Evolutionary conservation across 2,329 filamentous ascomycete genomes (phyloP).

Genomic region (Neonectria sp.): DNA sequence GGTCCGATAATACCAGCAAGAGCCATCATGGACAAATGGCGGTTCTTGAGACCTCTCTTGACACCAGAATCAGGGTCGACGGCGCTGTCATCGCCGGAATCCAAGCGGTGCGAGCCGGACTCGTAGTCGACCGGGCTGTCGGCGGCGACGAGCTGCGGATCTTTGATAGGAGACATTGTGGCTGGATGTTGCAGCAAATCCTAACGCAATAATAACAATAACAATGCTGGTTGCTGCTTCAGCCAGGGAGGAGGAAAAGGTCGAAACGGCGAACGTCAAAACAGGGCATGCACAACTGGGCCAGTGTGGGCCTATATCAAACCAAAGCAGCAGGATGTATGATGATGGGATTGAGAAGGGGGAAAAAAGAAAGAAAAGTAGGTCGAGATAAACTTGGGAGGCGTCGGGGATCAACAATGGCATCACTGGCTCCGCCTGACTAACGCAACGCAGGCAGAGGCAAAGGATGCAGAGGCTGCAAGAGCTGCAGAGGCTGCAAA

Average conservation of each 20-base stretch:
- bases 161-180: slow-evolving; percentile 38
- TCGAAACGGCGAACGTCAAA: slow-evolving; percentile 8
- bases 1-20: slow-evolving; percentile 77
- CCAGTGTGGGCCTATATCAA: slow-evolving; percentile 17
- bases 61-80: slow-evolving; percentile 76
- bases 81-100: slow-evolving; percentile 52
- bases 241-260: slow-evolving; percentile 9
- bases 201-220: background rate
- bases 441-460: slow-evolving; percentile 41
- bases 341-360: background rate
- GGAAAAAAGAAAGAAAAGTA: slow-evolving; percentile 30
- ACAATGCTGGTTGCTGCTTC: slow-evolving; percentile 21
- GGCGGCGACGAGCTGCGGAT: slow-evolving; percentile 36
- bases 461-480: background rate
- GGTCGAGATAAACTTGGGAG: slow-evolving; percentile 38
- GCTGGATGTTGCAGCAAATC: slow-evolving; percentile 20
- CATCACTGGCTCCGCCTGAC: slow-evolving; percentile 45
- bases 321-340: background rate
- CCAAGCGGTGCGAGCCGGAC: slow-evolving; percentile 32
- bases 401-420: slow-evolving; percentile 37
- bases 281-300: slow-evolving; percentile 1
- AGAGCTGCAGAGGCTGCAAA: slow-evolving; percentile 15
- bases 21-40: slow-evolving; percentile 78
- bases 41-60: slow-evolving; percentile 78
- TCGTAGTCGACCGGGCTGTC: slow-evolving; percentile 43